These are phyloP conservation scores for Beverwykella pulmonaria DNA, from an alignment of 495 filamentous ascomycete genomes.

Conservation along the genomic window DNA sequence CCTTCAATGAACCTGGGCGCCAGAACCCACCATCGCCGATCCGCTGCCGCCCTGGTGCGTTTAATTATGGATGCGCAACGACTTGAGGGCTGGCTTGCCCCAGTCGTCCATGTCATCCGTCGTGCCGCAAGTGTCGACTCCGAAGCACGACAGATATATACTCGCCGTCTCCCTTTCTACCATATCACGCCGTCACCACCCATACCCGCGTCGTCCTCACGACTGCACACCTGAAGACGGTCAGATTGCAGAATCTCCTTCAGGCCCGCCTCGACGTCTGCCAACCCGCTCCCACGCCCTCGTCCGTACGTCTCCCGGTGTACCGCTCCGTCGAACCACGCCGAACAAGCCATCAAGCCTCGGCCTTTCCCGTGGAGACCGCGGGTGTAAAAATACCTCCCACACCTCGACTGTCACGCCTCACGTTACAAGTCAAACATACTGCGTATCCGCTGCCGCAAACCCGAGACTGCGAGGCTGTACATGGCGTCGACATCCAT, in stretches of 20 bases:
- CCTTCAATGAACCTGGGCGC: background rate
- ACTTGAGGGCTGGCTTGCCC: background rate
- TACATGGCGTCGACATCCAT: background rate
- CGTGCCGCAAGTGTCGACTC: background rate
- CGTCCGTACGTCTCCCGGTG: too few species aligned
- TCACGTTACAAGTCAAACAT: too few species aligned
- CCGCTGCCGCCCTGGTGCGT: background rate
- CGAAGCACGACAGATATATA: background rate
- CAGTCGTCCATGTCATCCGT: constrained; percentile 9
- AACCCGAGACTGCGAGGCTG: background rate
- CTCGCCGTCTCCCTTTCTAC: background rate
- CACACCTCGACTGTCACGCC: too few species aligned
- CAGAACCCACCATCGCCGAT: constrained; percentile 20
- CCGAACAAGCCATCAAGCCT: too few species aligned
- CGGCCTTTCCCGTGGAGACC: too few species aligned
- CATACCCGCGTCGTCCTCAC: background rate
- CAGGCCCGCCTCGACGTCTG: too few species aligned
- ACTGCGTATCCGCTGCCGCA: background rate
- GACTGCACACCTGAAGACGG: background rate
- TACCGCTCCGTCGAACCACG: too few species aligned
- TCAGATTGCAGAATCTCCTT: too few species aligned
- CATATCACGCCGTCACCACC: background rate
- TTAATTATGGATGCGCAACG: constrained; percentile 9
- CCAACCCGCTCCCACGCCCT: too few species aligned
- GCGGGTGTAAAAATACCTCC: too few species aligned